Conservation (phyloP, 768 basidiomycete genomes). For the Xerocomellus chrysenteron region DNA sequence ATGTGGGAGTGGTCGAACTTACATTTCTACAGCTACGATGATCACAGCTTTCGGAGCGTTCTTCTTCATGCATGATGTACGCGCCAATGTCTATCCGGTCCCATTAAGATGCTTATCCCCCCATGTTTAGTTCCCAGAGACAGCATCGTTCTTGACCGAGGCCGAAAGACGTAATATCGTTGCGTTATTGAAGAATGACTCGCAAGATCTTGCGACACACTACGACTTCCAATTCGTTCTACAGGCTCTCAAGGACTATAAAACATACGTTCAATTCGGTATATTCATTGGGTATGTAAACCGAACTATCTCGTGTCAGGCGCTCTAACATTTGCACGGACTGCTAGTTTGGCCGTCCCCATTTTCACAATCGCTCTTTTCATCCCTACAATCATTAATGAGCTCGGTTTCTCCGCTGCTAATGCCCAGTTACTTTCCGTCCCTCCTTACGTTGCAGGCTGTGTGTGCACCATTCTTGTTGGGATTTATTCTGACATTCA, state of each 20-base stretch:
- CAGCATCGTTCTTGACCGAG: constrained; percentile 52
- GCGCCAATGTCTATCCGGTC: not conserved
- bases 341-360: constrained; percentile 40
- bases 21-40: constrained; percentile 20
- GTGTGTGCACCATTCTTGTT: constrained; percentile 41
- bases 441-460: constrained; percentile 48
- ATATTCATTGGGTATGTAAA: constrained; percentile 41
- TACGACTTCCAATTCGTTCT: constrained; percentile 46
- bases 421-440: constrained; percentile 48
- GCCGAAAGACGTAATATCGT: constrained; percentile 41
- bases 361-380: constrained; percentile 50
- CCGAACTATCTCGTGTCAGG: not conserved
- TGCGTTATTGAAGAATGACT: constrained; percentile 40
- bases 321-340: not conserved
- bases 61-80: constrained; percentile 56
- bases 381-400: constrained; percentile 48
- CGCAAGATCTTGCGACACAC: constrained; percentile 44
- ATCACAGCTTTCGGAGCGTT: constrained; percentile 31
- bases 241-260: constrained; percentile 49
- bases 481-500: constrained; percentile 43
- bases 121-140: constrained; percentile 49
- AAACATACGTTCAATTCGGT: constrained; percentile 30
- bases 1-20: not conserved
- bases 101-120: not conserved
- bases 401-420: constrained; percentile 50